Base-by-base conservation (phyloP, 225 moss, liverwort and hornwort species). In the Thuidium tamariscinum region DNA sequence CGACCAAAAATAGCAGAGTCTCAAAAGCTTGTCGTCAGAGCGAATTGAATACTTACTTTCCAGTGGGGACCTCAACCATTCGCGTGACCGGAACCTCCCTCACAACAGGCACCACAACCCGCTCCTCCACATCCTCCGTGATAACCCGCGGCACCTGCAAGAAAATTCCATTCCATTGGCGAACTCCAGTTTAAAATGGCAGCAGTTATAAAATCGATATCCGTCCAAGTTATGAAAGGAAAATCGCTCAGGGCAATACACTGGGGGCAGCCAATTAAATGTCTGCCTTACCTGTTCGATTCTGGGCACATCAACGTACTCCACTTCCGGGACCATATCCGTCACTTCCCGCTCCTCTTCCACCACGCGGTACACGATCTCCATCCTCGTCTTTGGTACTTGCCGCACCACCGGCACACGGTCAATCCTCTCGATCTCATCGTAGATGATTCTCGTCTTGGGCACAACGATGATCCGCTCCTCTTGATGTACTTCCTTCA, bases 401-500 rank as follows among this genome's bases (percentile, higher is more conserved):
- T 94, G 69, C 42, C 77, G 83, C 34, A 95, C 90, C 7, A 93
- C 83, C 0, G 95, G 94, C 29, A 95, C 91, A 7, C 89, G 92
- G 63, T 95, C 95, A 3, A 95, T 83, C 30, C 77, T 83, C 85
- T 93, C 94, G 1, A 91, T 55, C 49, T 95, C 94, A 10, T 95
- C 95, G 74, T 88, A 86, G 30, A 95, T 85, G 11, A 95, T 89
- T 51, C 92, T 89, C 6, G 94, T 89, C 73, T 86, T 91, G 0
- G 95, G 90, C 5, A 93, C 90, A 1, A 30, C 81, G 8, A 95
- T 80, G 36, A 37, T 79, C 6, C 94, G 92, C 41, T 94, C 92
- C 86, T 95, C 95, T 3, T 94, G 88, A n/a, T 87, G 82, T 17
- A 95, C 82, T 70, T 95, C 94, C 86, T 92, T 94, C 68, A 95